Percentiles rank a stretch among this genome's conserved stretches.
phyloP scores from a whole-genome alignment of 1,284 basidiomycete genomes.

The Boletus smithii region DNA sequence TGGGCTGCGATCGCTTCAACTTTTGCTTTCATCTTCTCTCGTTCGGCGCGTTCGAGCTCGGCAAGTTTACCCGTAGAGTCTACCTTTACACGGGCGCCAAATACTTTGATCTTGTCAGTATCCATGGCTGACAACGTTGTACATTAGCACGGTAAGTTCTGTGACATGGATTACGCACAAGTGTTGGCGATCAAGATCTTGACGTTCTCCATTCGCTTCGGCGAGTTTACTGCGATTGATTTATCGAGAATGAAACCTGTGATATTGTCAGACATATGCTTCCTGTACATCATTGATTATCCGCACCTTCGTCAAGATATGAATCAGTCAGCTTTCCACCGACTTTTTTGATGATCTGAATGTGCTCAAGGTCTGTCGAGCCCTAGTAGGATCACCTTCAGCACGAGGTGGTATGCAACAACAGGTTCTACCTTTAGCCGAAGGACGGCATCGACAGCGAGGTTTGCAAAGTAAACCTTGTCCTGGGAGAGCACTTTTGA shows the following conservation, averaged over 20 bases:
- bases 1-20: slow-evolving; percentile 93
- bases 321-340: slow-evolving; percentile 98
- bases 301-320: slow-evolving; percentile 90
- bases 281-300: background rate
- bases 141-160: background rate
- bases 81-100: slow-evolving; percentile 94
- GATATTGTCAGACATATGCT: background rate
- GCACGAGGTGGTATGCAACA: background rate
- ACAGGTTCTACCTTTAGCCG: slow-evolving; percentile 69
- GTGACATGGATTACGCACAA: slow-evolving; percentile 49
- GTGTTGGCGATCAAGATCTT: slow-evolving; percentile 99
- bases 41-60: slow-evolving; percentile 94
- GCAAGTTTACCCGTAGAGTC: slow-evolving; percentile 96
- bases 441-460: slow-evolving; percentile 96
- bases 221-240: slow-evolving; percentile 91
- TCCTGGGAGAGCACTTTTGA: slow-evolving; percentile 97
- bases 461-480: slow-evolving; percentile 98
- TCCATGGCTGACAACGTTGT: slow-evolving; percentile 79
- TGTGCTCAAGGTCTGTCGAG: slow-evolving; percentile 95
- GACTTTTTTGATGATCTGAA: slow-evolving; percentile 99
- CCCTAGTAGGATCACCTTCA: slow-evolving; percentile 48
- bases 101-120: slow-evolving; percentile 99
- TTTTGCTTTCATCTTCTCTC: slow-evolving; percentile 99
- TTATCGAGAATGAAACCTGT: slow-evolving; percentile 98
- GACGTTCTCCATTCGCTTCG: slow-evolving; percentile 91